These are phyloP conservation scores for Pyricularia pennisetigena DNA, from an alignment of 2,329 filamentous ascomycete species.

Conservation along the genomic window DNA sequence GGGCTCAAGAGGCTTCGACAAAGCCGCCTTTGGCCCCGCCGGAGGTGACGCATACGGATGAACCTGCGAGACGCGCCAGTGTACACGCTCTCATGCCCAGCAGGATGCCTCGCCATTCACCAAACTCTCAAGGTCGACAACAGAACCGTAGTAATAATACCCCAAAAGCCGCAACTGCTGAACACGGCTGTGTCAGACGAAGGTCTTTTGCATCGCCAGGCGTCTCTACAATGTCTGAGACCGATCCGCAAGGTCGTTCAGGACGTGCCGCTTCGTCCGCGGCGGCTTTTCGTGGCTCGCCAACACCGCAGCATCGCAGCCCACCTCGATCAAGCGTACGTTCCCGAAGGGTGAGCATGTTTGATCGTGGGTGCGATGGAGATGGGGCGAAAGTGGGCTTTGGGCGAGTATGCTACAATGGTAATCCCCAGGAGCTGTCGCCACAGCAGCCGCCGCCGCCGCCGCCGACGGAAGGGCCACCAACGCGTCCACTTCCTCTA, in stretches of 20 bases:
- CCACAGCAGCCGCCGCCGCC: background rate
- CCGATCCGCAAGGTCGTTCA: background rate
- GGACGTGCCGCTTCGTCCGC: background rate
- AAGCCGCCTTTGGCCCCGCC: background rate
- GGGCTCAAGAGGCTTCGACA: slow-evolving; percentile 6
- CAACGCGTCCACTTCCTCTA: background rate
- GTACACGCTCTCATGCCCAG: background rate
- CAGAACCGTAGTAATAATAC: slow-evolving; percentile 6
- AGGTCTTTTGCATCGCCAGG: background rate
- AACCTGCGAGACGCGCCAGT: background rate
- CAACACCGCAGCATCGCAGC: background rate
- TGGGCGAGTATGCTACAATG: background rate
- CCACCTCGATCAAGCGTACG: slow-evolving; percentile 9
- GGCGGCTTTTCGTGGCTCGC: background rate
- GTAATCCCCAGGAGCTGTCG: background rate
- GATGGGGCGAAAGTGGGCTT: background rate
- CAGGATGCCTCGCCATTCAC: background rate
- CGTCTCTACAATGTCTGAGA: background rate
- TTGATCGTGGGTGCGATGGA: slow-evolving; percentile 8
- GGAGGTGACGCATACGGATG: background rate
- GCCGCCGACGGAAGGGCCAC: background rate
- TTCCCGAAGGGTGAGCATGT: slow-evolving; percentile 14
- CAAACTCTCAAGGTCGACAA: background rate
- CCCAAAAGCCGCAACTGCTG: background rate
- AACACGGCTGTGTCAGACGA: background rate